Evolutionary conservation across 106 monocot species (phyloP), one percentile per base, ranked within the genome.

Genomic region (Apostasia shenzhenica): DNA sequence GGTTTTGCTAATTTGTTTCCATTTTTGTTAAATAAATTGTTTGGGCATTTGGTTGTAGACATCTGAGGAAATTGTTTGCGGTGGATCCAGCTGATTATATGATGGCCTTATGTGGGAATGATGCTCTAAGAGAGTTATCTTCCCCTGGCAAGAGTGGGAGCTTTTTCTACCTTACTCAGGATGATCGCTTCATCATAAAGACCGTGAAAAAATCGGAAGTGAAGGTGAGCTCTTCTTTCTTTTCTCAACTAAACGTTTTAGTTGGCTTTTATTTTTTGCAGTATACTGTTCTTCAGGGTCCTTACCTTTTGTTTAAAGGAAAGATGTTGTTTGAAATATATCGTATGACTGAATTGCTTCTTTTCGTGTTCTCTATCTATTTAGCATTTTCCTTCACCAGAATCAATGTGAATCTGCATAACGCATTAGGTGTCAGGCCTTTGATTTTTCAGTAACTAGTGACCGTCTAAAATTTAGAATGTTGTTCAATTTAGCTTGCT

Each of bases 71-170:
- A 67, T 76, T 94, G 68, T 94, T 94, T 58, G 47, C 61, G 0
- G 90, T 94, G 41, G 90, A 90, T 79, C 82, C 94, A 11, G 89
- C 87, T 0, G 94, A 94, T 78, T 94, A 94, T 72, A 90, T 94
- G 84, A 45, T 94, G 42, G 90, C 94, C 4, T 85, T 94, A 6
- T 94, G 94, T 68, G 94, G 94, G 3, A 79, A 90, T 75, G 94
- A 94, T 66, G 90, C 90, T 26, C 45, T 94, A 63, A 68, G 94
- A 48, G 94, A 94, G 70, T 77, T 94, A 0, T 94, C 94, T 52
- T 94, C 94, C 13, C 94, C 94, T 11, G 94, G 94, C 45, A 94
- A 94, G 68, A 94, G 94, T 70, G 94, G 94, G n/a, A 90, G 94
- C 47, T 84, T 94, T 74, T 94, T 94, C 67, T 94, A 94, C 61